These are phyloP conservation scores for Tolypocladium album DNA, from an alignment of 2,329 filamentous ascomycete genomes.

Conservation along the genomic window DNA sequence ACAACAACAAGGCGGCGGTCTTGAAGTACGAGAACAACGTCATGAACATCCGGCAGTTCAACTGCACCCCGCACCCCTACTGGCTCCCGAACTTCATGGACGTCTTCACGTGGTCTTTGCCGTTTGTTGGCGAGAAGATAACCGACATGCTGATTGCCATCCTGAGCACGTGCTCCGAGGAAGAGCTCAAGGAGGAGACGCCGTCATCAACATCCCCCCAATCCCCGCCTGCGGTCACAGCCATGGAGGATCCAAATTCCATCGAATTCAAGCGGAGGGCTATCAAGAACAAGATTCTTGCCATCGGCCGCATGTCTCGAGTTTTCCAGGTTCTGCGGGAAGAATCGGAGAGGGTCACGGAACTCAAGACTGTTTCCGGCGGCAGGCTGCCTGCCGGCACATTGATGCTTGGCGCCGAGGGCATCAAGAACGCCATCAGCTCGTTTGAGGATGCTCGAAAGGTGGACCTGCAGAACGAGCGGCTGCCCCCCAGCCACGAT, in stretches of 20 bases:
- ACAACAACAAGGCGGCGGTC: conserved; percentile 99
- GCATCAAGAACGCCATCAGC: conserved; percentile 96
- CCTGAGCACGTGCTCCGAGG: conserved; percentile 96
- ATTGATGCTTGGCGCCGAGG: conserved; percentile 94
- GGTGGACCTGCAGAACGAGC: conserved; percentile 94
- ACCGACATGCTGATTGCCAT: conserved; percentile 99
- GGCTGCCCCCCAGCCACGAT: conserved; percentile 82
- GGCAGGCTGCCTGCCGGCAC: conserved; percentile 89
- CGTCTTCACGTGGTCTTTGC: conserved; percentile 99
- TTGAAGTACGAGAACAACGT: conserved; percentile 99
- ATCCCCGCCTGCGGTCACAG: conserved; percentile 54
- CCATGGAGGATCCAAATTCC: conserved; percentile 61
- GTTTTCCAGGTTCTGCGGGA: conserved; percentile 98
- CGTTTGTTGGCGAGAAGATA: conserved; percentile 98
- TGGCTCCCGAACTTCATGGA: conserved; percentile 99
- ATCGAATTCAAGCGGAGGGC: conserved; percentile 90
- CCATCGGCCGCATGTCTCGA: conserved; percentile 89
- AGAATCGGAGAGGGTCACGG: conserved; percentile 92
- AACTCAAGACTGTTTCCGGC: conserved; percentile 92
- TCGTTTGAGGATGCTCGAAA: conserved; percentile 95
- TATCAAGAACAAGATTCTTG: conserved; percentile 99
- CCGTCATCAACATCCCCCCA: conserved; percentile 40
- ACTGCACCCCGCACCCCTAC: conserved; percentile 98
- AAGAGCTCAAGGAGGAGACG: conserved; percentile 84
- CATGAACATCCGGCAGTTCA: conserved; percentile 99